Conservation (phyloP, 805 yeast species). For the Suhomyces sp. region DNA sequence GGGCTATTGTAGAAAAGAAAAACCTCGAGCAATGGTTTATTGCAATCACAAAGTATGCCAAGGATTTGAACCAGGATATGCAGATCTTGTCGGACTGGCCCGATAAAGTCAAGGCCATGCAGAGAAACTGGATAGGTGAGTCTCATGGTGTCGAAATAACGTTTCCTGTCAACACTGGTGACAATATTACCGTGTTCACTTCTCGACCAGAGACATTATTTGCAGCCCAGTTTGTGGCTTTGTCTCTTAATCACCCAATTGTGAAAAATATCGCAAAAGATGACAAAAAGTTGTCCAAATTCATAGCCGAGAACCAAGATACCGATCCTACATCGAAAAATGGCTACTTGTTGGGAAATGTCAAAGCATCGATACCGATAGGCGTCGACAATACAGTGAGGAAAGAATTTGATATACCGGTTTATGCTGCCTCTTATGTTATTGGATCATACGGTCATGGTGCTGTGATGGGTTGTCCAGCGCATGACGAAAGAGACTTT, state of each 20-base stretch:
- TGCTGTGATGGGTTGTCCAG: conserved; percentile 98
- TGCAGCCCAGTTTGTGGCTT: conserved; percentile 78
- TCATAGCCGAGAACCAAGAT: conserved; percentile 51
- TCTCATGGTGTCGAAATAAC: conserved; percentile 73
- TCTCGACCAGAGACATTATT: conserved; percentile 87
- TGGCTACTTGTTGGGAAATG: conserved; percentile 52
- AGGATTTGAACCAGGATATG: conserved; percentile 63
- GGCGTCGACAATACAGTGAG: conserved; percentile 22
- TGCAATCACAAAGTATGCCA: conserved; percentile 81
- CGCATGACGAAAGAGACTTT: conserved; percentile 81
- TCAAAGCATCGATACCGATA: conserved; percentile 61
- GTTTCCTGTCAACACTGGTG: conserved; percentile 37
- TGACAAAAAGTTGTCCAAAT: conserved; percentile 43
- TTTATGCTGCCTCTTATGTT: conserved; percentile 90
- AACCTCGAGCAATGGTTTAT: conserved; percentile 90
- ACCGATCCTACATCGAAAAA: conserved; percentile 30
- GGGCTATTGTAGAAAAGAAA: conserved; percentile 86
- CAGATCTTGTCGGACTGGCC: conserved; percentile 75
- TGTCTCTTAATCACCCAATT: conserved; percentile 69
- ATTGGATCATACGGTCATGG: conserved; percentile 81
- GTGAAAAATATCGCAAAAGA: conserved; percentile 36
- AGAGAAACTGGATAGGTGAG: conserved; percentile 89
- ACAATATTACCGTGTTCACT: conserved; percentile 59
- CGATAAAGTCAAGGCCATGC: conserved; percentile 83
- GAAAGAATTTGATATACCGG: conserved; percentile 48